phyloP scores from a whole-genome alignment of 805 yeast genomes.

The Cyberlindnera americana region DNA sequence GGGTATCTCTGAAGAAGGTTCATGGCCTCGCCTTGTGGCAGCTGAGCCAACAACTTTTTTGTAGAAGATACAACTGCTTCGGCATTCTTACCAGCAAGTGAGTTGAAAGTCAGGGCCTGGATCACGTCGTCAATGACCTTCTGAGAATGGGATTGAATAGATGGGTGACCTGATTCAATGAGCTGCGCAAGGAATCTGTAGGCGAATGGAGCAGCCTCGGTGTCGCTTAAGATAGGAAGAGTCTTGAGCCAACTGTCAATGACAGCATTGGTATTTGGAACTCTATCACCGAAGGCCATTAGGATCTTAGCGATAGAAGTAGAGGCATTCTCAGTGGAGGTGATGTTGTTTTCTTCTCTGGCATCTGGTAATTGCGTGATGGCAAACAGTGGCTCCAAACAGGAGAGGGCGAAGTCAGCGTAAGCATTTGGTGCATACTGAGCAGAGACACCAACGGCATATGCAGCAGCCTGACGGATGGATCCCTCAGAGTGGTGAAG shows the following conservation, averaged over 20 bases:
- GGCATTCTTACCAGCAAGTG: slow-evolving; percentile 71
- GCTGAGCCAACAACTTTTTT: slow-evolving; percentile 55
- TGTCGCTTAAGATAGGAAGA: slow-evolving; percentile 80
- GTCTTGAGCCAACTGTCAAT: slow-evolving; percentile 75
- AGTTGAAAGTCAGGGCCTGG: slow-evolving; percentile 66
- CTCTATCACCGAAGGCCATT: slow-evolving; percentile 52
- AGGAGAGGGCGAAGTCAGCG: slow-evolving; percentile 58
- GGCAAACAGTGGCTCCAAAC: slow-evolving; percentile 72
- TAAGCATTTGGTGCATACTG: slow-evolving; percentile 69
- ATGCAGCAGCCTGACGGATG: slow-evolving; percentile 84
- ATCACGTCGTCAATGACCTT: slow-evolving; percentile 65
- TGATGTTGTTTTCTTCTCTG: slow-evolving; percentile 75
- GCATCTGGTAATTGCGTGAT: slow-evolving; percentile 77
- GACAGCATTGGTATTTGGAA: slow-evolving; percentile 61
- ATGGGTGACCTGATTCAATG: slow-evolving; percentile 62
- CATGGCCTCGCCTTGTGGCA: slow-evolving; percentile 71
- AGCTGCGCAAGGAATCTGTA: slow-evolving; percentile 72
- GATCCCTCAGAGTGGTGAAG: slow-evolving; percentile 63
- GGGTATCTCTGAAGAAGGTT: slow-evolving; percentile 59
- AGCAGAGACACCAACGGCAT: slow-evolving; percentile 82
- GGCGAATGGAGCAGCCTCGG: slow-evolving; percentile 82
- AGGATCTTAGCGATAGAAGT: slow-evolving; percentile 83
- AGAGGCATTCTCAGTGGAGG: slow-evolving; percentile 83
- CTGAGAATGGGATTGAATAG: slow-evolving; percentile 51
- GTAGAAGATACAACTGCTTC: slow-evolving; percentile 58